Conservation (phyloP, 306 rosid genomes). For the Trichosanthes cucumerina region DNA sequence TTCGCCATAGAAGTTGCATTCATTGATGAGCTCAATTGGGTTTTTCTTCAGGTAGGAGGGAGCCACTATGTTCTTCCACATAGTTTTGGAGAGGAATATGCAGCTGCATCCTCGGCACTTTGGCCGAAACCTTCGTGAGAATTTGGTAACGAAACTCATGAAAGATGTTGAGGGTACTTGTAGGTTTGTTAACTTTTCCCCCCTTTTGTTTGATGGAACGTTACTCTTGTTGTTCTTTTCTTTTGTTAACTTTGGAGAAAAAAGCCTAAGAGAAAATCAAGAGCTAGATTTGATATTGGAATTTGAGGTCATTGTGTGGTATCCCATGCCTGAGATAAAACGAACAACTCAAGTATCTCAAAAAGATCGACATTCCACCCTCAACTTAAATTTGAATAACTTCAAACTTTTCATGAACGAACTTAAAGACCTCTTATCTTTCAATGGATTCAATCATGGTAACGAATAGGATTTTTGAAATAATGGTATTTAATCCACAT, state of each 20-base stretch:
- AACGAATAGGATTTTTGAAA: neutral
- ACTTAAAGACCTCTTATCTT: neutral
- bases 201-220: neutral
- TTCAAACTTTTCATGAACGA: too few relatives aligned
- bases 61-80: constrained; percentile 76
- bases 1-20: neutral
- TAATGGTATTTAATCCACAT: neutral
- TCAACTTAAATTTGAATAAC: neutral
- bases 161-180: constrained; percentile 98
- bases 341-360: neutral
- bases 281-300: neutral
- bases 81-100: constrained; percentile 88
- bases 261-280: neutral
- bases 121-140: constrained; percentile 83
- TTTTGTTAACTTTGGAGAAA: neutral
- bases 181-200: constrained; percentile 30
- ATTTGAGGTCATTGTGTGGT: neutral
- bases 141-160: constrained; percentile 83
- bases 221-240: neutral
- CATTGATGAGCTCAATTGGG: neutral
- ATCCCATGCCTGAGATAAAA: neutral
- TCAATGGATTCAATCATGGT: neutral
- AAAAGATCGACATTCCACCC: neutral
- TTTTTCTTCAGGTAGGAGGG: neutral
- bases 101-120: constrained; percentile 95